These are phyloP conservation scores for Wickerhamiella pararugosa DNA, from an alignment of 1,139 yeast genomes.

Conservation along the genomic window DNA sequence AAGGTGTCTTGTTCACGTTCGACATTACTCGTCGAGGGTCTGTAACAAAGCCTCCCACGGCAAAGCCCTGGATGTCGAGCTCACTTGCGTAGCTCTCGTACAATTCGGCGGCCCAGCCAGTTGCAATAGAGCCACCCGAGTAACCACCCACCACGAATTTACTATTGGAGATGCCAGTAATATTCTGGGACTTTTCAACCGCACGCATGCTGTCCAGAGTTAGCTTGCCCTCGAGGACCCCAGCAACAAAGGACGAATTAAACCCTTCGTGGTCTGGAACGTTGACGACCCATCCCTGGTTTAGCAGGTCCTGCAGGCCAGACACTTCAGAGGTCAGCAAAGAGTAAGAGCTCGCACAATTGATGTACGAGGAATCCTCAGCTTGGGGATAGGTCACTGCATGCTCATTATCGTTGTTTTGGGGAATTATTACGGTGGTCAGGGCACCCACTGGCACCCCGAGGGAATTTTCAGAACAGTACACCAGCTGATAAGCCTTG, in stretches of 20 bases:
- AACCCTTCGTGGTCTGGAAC: slow-evolving; percentile 22
- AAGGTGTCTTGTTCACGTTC: slow-evolving; percentile 13
- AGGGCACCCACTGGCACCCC: slow-evolving; percentile 18
- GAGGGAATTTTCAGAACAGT: slow-evolving; percentile 16
- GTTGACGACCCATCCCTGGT: slow-evolving; percentile 16
- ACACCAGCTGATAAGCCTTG: slow-evolving; percentile 18
- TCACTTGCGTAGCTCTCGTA: slow-evolving; percentile 22
- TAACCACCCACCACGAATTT: slow-evolving; percentile 20
- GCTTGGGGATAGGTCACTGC: slow-evolving; percentile 19
- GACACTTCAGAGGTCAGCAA: slow-evolving; percentile 5
- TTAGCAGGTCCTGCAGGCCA: slow-evolving; percentile 7
- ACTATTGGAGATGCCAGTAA: slow-evolving; percentile 9
- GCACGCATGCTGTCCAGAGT: slow-evolving; percentile 21
- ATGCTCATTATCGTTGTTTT: slow-evolving; percentile 11
- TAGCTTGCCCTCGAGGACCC: slow-evolving; percentile 18
- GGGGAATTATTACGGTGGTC: slow-evolving; percentile 20
- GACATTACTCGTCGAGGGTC: slow-evolving; percentile 14
- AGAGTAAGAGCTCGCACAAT: slow-evolving; percentile 21
- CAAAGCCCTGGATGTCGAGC: slow-evolving; percentile 9
- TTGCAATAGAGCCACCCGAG: slow-evolving; percentile 23
- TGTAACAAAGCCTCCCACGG: slow-evolving; percentile 16
- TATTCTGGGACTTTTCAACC: slow-evolving; percentile 7
- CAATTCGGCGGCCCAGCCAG: slow-evolving; percentile 23
- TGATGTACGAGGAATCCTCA: slow-evolving; percentile 19
- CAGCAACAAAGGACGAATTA: slow-evolving; percentile 18